These are phyloP conservation scores for Boletus insuetus DNA, from an alignment of 768 basidiomycete species.

Conservation along the genomic window DNA sequence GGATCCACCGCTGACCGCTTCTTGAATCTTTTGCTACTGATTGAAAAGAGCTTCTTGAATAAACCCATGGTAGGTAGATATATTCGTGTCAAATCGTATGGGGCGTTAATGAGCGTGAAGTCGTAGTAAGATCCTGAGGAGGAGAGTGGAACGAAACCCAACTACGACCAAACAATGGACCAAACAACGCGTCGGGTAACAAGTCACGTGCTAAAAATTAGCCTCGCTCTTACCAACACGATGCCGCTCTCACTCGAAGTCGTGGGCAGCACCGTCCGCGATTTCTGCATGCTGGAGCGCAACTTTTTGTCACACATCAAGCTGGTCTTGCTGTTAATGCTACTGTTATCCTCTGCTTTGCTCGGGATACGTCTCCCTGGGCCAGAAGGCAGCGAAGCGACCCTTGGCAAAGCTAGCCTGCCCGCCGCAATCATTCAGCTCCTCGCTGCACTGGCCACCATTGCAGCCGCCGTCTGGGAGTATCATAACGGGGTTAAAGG, in stretches of 20 bases:
- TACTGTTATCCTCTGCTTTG: constrained; percentile 63
- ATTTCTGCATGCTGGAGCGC: constrained; percentile 77
- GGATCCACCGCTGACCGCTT: constrained; percentile 32
- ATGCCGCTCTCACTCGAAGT: constrained; percentile 37
- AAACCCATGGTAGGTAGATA: constrained; percentile 52
- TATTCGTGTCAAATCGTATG: constrained; percentile 29
- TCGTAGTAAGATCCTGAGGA: constrained; percentile 6
- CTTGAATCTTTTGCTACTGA: constrained; percentile 63
- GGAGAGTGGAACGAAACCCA: constrained; percentile 11
- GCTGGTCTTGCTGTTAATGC: constrained; percentile 59
- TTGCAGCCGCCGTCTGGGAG: constrained; percentile 63
- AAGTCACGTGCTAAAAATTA: constrained; percentile 15
- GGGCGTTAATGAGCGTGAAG: constrained; percentile 27
- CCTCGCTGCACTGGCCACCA: constrained; percentile 48
- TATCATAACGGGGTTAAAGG: constrained; percentile 59
- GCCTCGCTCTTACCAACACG: not conserved
- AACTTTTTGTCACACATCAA: constrained; percentile 70
- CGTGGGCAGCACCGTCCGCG: constrained; percentile 61
- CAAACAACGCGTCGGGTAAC: constrained; percentile 29
- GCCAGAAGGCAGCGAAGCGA: constrained; percentile 21
- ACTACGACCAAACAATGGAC: constrained; percentile 44
- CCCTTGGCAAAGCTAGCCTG: constrained; percentile 32
- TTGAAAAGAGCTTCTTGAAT: constrained; percentile 66
- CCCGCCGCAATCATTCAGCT: constrained; percentile 56
- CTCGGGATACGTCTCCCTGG: constrained; percentile 58